phyloP scores from a whole-genome alignment of 1,139 yeast genomes.

The Blastobotrys buckinghamii region DNA sequence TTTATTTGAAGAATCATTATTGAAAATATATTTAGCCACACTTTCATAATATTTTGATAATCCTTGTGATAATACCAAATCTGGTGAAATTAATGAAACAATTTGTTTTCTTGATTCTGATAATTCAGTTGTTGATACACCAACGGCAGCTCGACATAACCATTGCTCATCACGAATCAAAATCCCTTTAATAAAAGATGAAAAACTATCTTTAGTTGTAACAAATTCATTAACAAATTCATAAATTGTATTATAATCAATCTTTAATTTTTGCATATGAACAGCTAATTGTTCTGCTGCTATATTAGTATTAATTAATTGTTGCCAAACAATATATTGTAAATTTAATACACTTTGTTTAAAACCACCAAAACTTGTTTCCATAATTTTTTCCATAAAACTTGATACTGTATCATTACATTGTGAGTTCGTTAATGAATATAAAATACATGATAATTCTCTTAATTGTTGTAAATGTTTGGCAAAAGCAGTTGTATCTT shows the following conservation, averaged over 20 bases:
- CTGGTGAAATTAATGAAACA: not conserved
- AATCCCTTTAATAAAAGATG: conserved; percentile 24
- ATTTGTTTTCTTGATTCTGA: not conserved
- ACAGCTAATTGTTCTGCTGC: conserved; percentile 14
- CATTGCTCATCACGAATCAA: conserved; percentile 12
- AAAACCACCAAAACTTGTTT: not conserved
- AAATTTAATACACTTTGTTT: not conserved
- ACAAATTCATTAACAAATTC: conserved; percentile 17
- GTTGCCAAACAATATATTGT: conserved; percentile 10
- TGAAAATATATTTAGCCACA: conserved; percentile 4
- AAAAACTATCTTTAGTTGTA: conserved; percentile 16
- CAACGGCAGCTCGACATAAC: conserved; percentile 8
- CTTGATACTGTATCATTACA: conserved; percentile 1
- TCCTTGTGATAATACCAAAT: not conserved
- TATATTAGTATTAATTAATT: conserved; percentile 8
- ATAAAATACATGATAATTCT: not conserved
- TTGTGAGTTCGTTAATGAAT: not conserved
- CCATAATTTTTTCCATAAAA: conserved; percentile 10
- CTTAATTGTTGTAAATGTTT: conserved; percentile 4
- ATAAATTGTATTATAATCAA: not conserved
- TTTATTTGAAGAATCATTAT: not conserved
- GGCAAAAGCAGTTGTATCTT: conserved; percentile 17
- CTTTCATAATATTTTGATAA: not conserved
- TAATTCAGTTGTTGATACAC: not conserved
- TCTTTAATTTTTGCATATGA: conserved; percentile 6